Evolutionary conservation across 1,284 basidiomycete species (phyloP).

Genomic region (Heterobasidion occidentale): DNA sequence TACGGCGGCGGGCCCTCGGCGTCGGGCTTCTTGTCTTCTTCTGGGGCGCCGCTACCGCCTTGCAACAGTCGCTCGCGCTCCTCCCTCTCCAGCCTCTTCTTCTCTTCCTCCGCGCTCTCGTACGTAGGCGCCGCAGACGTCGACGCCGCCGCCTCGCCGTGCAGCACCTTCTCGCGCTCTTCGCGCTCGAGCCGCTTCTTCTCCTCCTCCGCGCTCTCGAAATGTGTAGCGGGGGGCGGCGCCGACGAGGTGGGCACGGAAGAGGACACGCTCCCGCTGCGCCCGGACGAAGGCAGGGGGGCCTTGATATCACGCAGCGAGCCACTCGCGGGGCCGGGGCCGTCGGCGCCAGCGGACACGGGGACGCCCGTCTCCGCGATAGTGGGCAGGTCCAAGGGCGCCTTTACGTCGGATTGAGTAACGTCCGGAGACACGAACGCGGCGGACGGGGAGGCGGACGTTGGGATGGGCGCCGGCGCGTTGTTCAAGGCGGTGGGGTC

Average conservation of each 20-base stretch:
- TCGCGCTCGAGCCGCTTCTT: slow-evolving; percentile 31
- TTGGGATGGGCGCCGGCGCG: slow-evolving; percentile 43
- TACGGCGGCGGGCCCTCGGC: slow-evolving; percentile 62
- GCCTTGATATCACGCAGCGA: slow-evolving; percentile 45
- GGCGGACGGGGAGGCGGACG: slow-evolving; percentile 17
- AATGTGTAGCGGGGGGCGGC: not conserved
- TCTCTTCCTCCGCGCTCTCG: slow-evolving; percentile 60
- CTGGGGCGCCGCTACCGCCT: slow-evolving; percentile 11
- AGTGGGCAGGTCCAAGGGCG: slow-evolving; percentile 37
- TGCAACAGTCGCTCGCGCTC: slow-evolving; percentile 48
- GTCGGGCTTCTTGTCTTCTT: slow-evolving; percentile 15
- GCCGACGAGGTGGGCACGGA: not conserved
- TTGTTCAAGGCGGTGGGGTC: slow-evolving; percentile 49
- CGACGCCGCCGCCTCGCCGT: slow-evolving; percentile 6
- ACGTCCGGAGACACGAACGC: slow-evolving; percentile 18
- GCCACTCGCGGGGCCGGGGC: slow-evolving; percentile 60
- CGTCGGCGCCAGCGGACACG: slow-evolving; percentile 41
- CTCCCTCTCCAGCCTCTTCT: slow-evolving; percentile 58
- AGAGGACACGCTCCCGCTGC: not conserved
- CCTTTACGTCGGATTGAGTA: slow-evolving; percentile 20
- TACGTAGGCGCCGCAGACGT: slow-evolving; percentile 14
- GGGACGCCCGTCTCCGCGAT: slow-evolving; percentile 58
- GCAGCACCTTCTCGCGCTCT: slow-evolving; percentile 26
- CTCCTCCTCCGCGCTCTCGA: slow-evolving; percentile 33
- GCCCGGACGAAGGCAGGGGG: slow-evolving; percentile 25